Evolutionary conservation across 306 rosid species (phyloP).

Genomic region (Potentilla sterilis): DNA sequence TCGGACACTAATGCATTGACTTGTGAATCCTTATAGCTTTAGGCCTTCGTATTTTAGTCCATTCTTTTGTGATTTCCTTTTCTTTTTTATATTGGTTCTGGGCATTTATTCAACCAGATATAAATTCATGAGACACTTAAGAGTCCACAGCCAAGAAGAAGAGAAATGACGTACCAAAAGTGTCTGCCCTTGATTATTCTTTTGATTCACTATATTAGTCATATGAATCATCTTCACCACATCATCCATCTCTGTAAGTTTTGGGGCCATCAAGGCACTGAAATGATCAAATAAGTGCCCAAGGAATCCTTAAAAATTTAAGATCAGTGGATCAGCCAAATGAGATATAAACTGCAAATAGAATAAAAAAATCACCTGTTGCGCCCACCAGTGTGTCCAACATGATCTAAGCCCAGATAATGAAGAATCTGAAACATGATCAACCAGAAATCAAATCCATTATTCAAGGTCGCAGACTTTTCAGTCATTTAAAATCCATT

Average conservation of each 20-base stretch:
- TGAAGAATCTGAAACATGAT: conserved; percentile 84
- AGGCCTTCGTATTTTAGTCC: neutral
- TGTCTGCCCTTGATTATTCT: conserved; percentile 50
- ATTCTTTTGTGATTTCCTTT: neutral
- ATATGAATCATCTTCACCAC: conserved; percentile 76
- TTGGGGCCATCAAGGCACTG: conserved; percentile 80
- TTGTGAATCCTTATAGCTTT: neutral
- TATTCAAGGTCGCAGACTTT: neutral
- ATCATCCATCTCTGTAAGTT: conserved; percentile 92
- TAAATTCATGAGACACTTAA: neutral
- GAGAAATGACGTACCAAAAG: conserved; percentile 72
- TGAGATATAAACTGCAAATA: conserved; percentile 22
- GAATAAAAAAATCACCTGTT: conserved; percentile 50
- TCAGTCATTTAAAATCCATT: no score
- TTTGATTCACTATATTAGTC: conserved; percentile 41
- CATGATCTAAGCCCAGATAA: conserved; percentile 97
- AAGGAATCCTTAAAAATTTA: conserved; percentile 31
- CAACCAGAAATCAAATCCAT: conserved; percentile 13
- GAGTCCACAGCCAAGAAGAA: neutral
- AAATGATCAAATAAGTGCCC: conserved; percentile 37
- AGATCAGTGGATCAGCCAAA: conserved; percentile 19
- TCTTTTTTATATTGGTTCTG: neutral
- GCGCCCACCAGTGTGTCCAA: conserved; percentile 95
- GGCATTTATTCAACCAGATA: neutral
- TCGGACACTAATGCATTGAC: neutral